Conservation (phyloP, 192 early-diverging fungal genomes). For the Podila minutissima region DNA sequence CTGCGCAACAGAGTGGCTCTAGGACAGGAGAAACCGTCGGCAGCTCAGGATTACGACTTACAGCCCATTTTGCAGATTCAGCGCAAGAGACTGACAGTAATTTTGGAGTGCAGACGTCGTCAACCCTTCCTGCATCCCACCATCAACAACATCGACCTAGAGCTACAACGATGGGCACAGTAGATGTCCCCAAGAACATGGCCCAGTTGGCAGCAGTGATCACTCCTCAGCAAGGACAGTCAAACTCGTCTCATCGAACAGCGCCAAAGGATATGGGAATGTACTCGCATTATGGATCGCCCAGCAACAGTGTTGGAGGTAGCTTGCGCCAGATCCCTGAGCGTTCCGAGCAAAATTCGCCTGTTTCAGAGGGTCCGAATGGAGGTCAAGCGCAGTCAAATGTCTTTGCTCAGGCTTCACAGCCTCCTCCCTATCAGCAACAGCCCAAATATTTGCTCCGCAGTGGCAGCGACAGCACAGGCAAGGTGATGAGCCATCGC, state of each 20-base stretch:
- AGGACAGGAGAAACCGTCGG: neutral
- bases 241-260: conserved; percentile 17
- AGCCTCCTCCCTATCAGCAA: conserved; percentile 1
- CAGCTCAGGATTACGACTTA: neutral
- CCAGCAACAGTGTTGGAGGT: neutral
- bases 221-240: conserved; percentile 19
- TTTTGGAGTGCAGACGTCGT: neutral
- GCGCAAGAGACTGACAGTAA: neutral
- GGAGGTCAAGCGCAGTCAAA: neutral
- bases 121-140: neutral
- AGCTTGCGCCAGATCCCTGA: conserved; percentile 42
- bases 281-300: neutral
- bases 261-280: neutral
- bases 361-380: conserved; percentile 12
- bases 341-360: conserved; percentile 43
- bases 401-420: neutral
- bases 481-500: conserved; percentile 5
- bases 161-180: conserved; percentile 50
- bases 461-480: conserved; percentile 31
- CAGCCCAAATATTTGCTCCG: conserved; percentile 23
- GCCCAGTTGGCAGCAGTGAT: conserved; percentile 45
- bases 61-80: neutral
- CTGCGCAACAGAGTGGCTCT: neutral
- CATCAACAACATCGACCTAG: conserved; percentile 36
- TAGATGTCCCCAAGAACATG: conserved; percentile 50